Conservation (phyloP, 2,329 filamentous ascomycete species). For the Monilinia fructigena region DNA sequence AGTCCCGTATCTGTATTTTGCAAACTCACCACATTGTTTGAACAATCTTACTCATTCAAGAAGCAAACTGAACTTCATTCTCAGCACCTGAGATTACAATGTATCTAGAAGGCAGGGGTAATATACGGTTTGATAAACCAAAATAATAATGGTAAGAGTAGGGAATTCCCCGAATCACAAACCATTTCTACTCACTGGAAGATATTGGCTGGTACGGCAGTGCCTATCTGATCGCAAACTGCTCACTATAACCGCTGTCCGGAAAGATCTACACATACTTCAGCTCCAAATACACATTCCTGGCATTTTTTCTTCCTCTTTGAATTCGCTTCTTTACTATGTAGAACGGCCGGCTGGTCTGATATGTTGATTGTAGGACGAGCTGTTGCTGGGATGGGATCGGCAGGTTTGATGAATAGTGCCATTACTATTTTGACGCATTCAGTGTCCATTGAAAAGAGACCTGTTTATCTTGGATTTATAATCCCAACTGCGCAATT, state of each 20-base stretch:
- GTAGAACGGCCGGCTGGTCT: conserved; percentile 32
- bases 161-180: conserved; percentile 37
- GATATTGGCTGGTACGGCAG: conserved; percentile 43
- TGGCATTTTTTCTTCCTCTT: conserved; percentile 4
- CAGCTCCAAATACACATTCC: conserved; percentile 11
- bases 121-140: too few relatives aligned
- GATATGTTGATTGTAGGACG: conserved; percentile 23
- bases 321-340: conserved; percentile 4
- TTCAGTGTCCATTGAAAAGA: background rate
- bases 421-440: conserved; percentile 11
- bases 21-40: too few relatives aligned
- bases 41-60: too few relatives aligned
- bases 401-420: conserved; percentile 15
- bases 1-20: too few relatives aligned
- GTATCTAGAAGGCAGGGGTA: too few relatives aligned
- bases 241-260: background rate
- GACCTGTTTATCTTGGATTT: conserved; percentile 24
- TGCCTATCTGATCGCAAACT: conserved; percentile 32
- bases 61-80: too few relatives aligned
- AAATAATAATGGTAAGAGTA: background rate
- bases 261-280: conserved; percentile 1
- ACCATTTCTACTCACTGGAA: conserved; percentile 39
- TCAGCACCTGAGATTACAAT: too few relatives aligned
- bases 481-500: conserved; percentile 44
- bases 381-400: conserved; percentile 8